A percentile compares a stretch with the other conserved stretches of the same genome.
These are phyloP conservation scores for Calonectria montana DNA, from an alignment of 2,329 filamentous ascomycete genomes.

Conservation along the genomic window DNA sequence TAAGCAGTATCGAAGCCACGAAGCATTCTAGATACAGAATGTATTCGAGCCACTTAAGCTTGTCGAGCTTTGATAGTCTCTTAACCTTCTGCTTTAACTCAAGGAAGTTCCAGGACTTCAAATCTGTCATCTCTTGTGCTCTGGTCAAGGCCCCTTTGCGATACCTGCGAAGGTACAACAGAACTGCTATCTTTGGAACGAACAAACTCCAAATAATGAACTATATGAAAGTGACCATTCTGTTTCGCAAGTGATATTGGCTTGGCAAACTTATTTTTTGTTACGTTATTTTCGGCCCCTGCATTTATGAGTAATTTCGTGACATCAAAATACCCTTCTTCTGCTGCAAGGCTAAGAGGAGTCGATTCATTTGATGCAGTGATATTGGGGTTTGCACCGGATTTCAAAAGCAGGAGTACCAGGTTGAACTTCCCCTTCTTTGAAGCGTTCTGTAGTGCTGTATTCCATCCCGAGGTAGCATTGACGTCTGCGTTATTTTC, in stretches of 20 bases:
- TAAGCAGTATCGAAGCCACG: too few species aligned
- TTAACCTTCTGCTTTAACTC: too few species aligned
- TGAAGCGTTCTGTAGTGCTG: not conserved
- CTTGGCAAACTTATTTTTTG: not conserved
- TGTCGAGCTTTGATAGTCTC: too few species aligned
- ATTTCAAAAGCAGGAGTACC: not conserved
- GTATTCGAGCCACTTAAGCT: too few species aligned
- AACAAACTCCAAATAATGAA: not conserved
- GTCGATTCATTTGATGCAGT: not conserved
- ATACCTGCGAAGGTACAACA: not conserved
- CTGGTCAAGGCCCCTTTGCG: not conserved
- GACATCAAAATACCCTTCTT: not conserved
- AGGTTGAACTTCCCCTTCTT: not conserved
- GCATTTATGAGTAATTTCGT: not conserved
- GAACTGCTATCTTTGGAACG: too few species aligned
- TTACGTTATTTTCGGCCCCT: not conserved
- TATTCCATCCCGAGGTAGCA: not conserved
- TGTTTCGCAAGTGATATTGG: not conserved
- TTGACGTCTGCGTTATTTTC: not conserved
- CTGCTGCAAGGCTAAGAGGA: not conserved
- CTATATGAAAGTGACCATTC: not conserved
- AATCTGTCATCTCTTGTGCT: too few species aligned
- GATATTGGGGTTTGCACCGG: not conserved
- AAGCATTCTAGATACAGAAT: too few species aligned
- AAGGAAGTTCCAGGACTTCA: too few species aligned